Evolutionary conservation across 192 early-diverging fungal species (phyloP), one percentile per base, ranked within the genome.

Genomic region (Coemansia sp.): DNA sequence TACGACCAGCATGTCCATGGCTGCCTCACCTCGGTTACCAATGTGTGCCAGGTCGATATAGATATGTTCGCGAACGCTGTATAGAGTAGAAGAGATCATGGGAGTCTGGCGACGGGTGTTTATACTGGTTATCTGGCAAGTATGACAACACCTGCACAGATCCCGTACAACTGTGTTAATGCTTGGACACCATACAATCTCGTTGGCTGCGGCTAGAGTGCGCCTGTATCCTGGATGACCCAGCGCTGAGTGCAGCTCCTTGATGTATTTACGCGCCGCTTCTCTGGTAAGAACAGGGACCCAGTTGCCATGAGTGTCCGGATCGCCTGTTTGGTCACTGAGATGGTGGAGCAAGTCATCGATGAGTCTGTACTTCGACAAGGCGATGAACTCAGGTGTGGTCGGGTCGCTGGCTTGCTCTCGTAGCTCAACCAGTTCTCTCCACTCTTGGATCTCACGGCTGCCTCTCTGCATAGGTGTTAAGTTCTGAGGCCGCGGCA

Each of bases 31-130:
- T 1, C 10, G 18, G 1, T 60, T 14, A 25, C 75, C 75, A 28
- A 76, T 59, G 10, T 54, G 20, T 1, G 48, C 59, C 17, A 71
- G 22, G 28, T 71, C 75, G 16, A 76, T 62, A 51, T 70, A 70
- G 22, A 76, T 61, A 34, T 67, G 69, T 31, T 76, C 60, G 0
- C 64, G 33, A 12, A 56, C 68, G 2, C 1, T 5, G 7, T 33
- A 22, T 0, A 61, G 33, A 2, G 16, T 8, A 0, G 59, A 58
- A 28, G 51, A 49, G 36, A 40, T 40, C 48, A 68, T 12, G 0
- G 69, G 56, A 17, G 58, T 72, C 14, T 51, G 36, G 42, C 34
- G 60, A 17, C 52, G 60, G 1, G 36, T 64, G 22, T 64, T 34
- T 20, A 77, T 66, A 0, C 49, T 62, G 0, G 55, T 60, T 2